Evolutionary conservation across 1,139 yeast genomes (phyloP).

Genomic region (Geotrichum reessii): DNA sequence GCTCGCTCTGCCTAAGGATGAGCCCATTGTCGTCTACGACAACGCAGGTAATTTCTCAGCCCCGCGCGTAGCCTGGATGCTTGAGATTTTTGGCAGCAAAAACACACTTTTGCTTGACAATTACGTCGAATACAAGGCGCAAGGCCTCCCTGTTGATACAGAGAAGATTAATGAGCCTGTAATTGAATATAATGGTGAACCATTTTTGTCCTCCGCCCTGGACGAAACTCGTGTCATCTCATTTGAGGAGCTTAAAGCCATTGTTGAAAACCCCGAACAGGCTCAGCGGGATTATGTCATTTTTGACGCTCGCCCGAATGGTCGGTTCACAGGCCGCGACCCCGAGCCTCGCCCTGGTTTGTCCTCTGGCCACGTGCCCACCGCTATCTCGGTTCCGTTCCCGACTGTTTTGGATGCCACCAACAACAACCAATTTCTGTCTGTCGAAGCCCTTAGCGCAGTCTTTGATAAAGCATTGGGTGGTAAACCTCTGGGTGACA

Average conservation of each 20-base stretch:
- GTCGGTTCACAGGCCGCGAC: slow-evolving; percentile 67
- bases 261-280: slow-evolving; percentile 49
- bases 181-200: slow-evolving; percentile 8
- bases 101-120: slow-evolving; percentile 65
- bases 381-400: slow-evolving; percentile 75
- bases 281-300: slow-evolving; percentile 44
- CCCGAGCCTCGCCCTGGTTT: slow-evolving; percentile 89
- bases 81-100: slow-evolving; percentile 68
- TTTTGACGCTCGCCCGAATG: slow-evolving; percentile 76
- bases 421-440: slow-evolving; percentile 45
- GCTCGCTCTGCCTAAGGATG: slow-evolving; percentile 30
- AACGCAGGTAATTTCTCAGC: slow-evolving; percentile 76
- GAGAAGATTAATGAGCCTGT: slow-evolving; percentile 28
- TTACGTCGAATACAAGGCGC: slow-evolving; percentile 47
- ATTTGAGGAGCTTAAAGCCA: slow-evolving; percentile 55
- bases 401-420: slow-evolving; percentile 47
- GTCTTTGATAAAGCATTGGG: slow-evolving; percentile 37
- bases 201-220: slow-evolving; percentile 40
- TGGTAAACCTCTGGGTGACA: slow-evolving; percentile 35
- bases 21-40: slow-evolving; percentile 77
- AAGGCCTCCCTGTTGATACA: slow-evolving; percentile 39
- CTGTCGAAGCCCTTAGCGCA: slow-evolving; percentile 42
- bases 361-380: slow-evolving; percentile 84
- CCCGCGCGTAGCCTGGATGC: slow-evolving; percentile 90
- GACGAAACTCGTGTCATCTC: slow-evolving; percentile 49